A percentile compares a stretch with the other conserved stretches of the same genome.
These are phyloP conservation scores for Cytospora schulzeri DNA, from an alignment of 2,329 filamentous ascomycete genomes.

Conservation along the genomic window DNA sequence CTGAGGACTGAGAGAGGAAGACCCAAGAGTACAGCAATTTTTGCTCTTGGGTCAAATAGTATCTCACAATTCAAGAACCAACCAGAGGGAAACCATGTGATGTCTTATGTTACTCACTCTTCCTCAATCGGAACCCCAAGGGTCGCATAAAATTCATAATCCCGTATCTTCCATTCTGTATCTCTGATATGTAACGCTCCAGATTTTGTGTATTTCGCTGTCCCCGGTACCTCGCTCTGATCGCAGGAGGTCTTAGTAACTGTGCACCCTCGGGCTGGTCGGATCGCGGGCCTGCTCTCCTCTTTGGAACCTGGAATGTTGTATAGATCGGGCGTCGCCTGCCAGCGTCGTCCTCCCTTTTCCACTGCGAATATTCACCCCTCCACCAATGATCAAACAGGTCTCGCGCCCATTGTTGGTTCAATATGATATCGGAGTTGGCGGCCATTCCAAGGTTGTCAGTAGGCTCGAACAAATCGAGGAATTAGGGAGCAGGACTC, in stretches of 20 bases:
- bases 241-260: not conserved
- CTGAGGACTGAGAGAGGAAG: too few relatives aligned
- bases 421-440: too few relatives aligned
- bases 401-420: not conserved
- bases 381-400: conserved; percentile 12
- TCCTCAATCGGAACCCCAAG: conserved; percentile 8
- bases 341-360: not conserved
- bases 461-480: too few relatives aligned
- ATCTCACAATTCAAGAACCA: too few relatives aligned
- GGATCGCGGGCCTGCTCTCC: not conserved
- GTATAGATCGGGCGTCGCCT: not conserved
- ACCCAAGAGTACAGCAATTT: too few relatives aligned
- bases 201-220: not conserved
- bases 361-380: not conserved
- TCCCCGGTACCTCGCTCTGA: not conserved
- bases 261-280: not conserved
- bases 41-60: too few relatives aligned
- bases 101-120: too few relatives aligned
- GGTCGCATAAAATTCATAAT: conserved; percentile 12
- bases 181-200: not conserved
- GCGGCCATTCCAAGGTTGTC: too few relatives aligned
- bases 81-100: too few relatives aligned
- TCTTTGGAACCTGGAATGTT: not conserved
- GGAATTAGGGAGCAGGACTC: too few relatives aligned
- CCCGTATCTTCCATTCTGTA: not conserved